A percentile compares a stretch with the other conserved stretches of the same genome.
These are phyloP conservation scores for Neopestalotiopsis sp. DNA, from an alignment of 2,329 filamentous ascomycete genomes.

Conservation along the genomic window DNA sequence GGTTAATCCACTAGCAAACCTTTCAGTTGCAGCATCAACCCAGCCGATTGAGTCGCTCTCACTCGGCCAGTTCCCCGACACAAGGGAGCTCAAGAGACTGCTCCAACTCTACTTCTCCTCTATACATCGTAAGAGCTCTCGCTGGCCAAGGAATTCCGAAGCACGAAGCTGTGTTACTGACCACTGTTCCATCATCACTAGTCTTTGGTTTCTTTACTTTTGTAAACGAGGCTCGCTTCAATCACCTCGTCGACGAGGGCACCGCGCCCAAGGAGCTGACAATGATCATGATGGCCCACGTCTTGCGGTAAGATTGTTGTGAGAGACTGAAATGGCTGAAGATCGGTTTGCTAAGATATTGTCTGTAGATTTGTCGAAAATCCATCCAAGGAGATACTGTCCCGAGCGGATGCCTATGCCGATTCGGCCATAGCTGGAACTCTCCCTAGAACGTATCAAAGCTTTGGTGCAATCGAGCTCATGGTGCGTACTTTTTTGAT, in stretches of 20 bases:
- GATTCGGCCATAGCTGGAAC: not conserved
- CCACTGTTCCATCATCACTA: not conserved
- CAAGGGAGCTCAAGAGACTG: not conserved
- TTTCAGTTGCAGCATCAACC: not conserved
- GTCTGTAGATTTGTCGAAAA: not conserved
- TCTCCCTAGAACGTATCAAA: not conserved
- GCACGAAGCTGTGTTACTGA: not conserved
- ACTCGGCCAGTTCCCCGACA: not conserved
- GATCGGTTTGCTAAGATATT: not conserved
- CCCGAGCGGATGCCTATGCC: constrained; percentile 2
- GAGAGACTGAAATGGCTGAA: not conserved
- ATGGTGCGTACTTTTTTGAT: not conserved
- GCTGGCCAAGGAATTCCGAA: not conserved
- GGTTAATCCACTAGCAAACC: not conserved
- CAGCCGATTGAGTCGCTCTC: not conserved
- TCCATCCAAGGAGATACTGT: not conserved
- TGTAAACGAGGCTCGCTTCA: not conserved
- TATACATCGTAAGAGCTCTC: not conserved
- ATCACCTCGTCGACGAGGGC: not conserved
- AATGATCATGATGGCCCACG: constrained; percentile 1
- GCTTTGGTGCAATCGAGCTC: constrained; percentile 2
- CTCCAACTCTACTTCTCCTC: not conserved
- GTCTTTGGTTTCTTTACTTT: constrained; percentile 3
- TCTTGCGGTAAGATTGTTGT: not conserved
- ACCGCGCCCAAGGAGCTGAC: not conserved